Conservation (phyloP, 257 asterid genomes). For the Solanum medicagineum region DNA sequence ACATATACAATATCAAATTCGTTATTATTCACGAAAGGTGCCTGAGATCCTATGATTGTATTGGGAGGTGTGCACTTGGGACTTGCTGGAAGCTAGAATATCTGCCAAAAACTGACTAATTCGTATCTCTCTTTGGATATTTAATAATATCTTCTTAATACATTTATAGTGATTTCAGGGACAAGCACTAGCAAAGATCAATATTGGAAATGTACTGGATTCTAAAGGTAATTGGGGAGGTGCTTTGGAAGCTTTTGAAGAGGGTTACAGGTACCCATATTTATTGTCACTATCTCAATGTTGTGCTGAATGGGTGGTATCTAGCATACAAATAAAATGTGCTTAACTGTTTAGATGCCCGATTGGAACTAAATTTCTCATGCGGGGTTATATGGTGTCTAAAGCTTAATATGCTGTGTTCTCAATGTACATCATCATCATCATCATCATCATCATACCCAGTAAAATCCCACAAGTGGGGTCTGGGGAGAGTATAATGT, state of each 20-base stretch:
- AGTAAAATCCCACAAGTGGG: no score
- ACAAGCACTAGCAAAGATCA: slow-evolving; percentile 77
- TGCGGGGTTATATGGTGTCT: not conserved
- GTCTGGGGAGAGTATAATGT: no score
- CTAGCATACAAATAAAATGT: not conserved
- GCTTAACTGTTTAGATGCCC: not conserved
- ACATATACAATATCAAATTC: not conserved
- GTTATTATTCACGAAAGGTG: not conserved
- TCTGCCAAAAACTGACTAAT: not conserved
- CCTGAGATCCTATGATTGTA: not conserved
- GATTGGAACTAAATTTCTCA: not conserved
- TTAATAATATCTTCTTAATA: not conserved
- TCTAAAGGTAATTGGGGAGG: slow-evolving; percentile 53
- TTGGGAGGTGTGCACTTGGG: not conserved
- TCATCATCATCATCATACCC: no score
- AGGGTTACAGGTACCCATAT: slow-evolving; percentile 61
- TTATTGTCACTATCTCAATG: not conserved
- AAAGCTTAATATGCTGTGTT: not conserved
- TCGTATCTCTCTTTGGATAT: not conserved
- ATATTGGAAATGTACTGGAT: slow-evolving; percentile 70
- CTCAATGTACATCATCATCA: not conserved
- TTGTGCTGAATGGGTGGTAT: not conserved
- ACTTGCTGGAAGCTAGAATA: not conserved
- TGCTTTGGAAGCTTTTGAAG: slow-evolving; percentile 66
- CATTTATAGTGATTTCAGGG: slow-evolving; percentile 47